Evolutionary conservation across 768 basidiomycete genomes (phyloP).

Genomic region (Psilocybe subaeruginosa): DNA sequence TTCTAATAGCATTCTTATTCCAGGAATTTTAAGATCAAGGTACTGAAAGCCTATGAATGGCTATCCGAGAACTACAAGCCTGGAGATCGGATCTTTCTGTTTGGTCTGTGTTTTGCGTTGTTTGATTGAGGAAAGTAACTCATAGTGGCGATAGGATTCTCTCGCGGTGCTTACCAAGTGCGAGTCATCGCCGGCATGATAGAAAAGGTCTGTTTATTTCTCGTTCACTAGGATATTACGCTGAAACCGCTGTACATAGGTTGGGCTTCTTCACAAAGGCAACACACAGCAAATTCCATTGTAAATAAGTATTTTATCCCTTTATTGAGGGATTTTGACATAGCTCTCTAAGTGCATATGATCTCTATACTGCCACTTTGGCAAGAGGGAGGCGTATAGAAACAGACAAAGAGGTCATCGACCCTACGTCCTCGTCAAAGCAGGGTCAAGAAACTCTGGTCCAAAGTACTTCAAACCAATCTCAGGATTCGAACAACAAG

Average conservation of each 20-base stretch:
- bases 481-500: too few species aligned
- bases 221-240: too few species aligned
- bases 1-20: neutral
- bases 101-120: constrained; percentile 28
- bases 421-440: too few species aligned
- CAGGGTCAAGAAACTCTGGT: too few species aligned
- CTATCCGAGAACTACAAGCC: constrained; percentile 40
- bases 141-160: constrained; percentile 37
- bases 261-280: constrained; percentile 43
- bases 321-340: too few species aligned
- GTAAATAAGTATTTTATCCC: neutral
- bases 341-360: constrained; percentile 5
- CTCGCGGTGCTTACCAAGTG: constrained; percentile 51
- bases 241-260: constrained; percentile 24
- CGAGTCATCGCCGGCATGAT: constrained; percentile 39
- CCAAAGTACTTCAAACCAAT: too few species aligned
- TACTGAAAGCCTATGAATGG: constrained; percentile 45
- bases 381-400: neutral
- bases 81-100: constrained; percentile 43
- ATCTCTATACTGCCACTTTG: constrained; percentile 7
- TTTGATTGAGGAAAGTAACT: too few species aligned
- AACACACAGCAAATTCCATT: constrained; percentile 36
- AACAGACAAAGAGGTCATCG: constrained; percentile 2
- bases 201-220: constrained; percentile 12
- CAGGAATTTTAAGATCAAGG: constrained; percentile 35